Evolutionary conservation across 2,329 filamentous ascomycete genomes (phyloP), one percentile per base, ranked within the genome.

Genomic region (Leptographium lundbergii): DNA sequence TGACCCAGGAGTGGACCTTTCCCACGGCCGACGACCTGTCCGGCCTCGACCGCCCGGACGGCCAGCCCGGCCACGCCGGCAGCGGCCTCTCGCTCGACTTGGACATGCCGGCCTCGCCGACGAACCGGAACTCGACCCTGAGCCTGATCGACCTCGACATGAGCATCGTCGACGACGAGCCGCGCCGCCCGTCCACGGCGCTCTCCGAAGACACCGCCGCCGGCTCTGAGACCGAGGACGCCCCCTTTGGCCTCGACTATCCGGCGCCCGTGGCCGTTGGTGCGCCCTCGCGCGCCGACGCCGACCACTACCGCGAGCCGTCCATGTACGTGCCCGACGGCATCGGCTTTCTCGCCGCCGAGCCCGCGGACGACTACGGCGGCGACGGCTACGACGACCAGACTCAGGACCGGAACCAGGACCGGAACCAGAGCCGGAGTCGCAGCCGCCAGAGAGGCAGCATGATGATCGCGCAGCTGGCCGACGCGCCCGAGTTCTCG

Each of bases 271-370:
- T 11, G 1, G 51, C 29, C 4, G 29, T 9, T 5, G 14, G 13
- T 13, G 27, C 25, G 11, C 36, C 22, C 3, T 29, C 36, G 10
- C 25, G 32, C 17, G 68, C 73, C 6, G 66, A 69, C 6, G 68
- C 70, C 1, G 73, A 71, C 56, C 47, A n/a, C 36, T 29, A 14
- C 25, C 73, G 80, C 36, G 79, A 81, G 62, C 79, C 80, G 0
- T 81, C 79, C 4, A 81, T 84, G 56, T 84, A 83, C 64, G 77
- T 84, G 17, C 79, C 79, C 0, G 81, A 84, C 19, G 48, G 56
- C 48, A 53, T 57, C 17, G 56, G 56, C 9, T 53, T 57, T 24
- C 19, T 53, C 6, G 56, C 56, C 60, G 79, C 56, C 60, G 79
- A 81, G 61, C 79, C 76, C 27, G 29, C 10, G 19, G 29, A 25